phyloP scores from a whole-genome alignment of 495 filamentous ascomycete species.

The Neurospora cerealis region DNA sequence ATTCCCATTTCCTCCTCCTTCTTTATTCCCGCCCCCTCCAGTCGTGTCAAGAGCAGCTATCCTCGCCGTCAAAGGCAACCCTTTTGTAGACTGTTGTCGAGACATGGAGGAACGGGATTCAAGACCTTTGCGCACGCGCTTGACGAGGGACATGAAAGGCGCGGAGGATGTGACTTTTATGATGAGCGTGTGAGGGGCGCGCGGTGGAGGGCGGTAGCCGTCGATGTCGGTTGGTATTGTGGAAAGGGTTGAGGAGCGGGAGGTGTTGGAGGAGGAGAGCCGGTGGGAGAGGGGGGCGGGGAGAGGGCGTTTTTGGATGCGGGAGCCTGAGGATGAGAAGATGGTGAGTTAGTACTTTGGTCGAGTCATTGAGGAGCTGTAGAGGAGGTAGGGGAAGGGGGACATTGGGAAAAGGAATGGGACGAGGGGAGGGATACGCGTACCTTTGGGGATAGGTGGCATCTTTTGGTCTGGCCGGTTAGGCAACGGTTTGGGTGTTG shows the following conservation, averaged over 20 bases:
- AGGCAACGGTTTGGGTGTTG: conserved; percentile 4
- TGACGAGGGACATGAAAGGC: conserved; percentile 73
- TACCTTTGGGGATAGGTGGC: conserved; percentile 39
- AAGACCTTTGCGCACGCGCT: conserved; percentile 68
- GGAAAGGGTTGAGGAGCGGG: conserved; percentile 33
- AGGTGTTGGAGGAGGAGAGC: not conserved
- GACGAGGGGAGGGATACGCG: not conserved
- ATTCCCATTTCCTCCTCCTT: not conserved
- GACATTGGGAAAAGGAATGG: not conserved
- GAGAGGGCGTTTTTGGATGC: conserved; percentile 21
- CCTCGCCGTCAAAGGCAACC: conserved; percentile 30
- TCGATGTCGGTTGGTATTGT: conserved; percentile 53
- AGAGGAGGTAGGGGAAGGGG: not conserved
- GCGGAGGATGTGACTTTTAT: conserved; percentile 71
- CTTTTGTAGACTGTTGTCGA: conserved; percentile 30
- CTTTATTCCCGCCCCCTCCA: conserved; percentile 2
- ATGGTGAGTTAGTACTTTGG: not conserved
- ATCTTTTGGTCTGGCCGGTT: conserved; percentile 30
- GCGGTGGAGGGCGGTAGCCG: conserved; percentile 50
- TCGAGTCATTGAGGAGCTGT: not conserved
- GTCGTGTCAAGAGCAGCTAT: conserved; percentile 27
- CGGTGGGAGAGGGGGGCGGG: conserved; percentile 4
- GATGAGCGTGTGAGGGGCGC: conserved; percentile 37
- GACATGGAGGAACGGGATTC: conserved; percentile 57
- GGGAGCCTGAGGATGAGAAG: conserved; percentile 9